Evolutionary conservation across 1,139 yeast species (phyloP), one percentile per base, ranked within the genome.

Genomic region (Saccharomyces hybrid): DNA sequence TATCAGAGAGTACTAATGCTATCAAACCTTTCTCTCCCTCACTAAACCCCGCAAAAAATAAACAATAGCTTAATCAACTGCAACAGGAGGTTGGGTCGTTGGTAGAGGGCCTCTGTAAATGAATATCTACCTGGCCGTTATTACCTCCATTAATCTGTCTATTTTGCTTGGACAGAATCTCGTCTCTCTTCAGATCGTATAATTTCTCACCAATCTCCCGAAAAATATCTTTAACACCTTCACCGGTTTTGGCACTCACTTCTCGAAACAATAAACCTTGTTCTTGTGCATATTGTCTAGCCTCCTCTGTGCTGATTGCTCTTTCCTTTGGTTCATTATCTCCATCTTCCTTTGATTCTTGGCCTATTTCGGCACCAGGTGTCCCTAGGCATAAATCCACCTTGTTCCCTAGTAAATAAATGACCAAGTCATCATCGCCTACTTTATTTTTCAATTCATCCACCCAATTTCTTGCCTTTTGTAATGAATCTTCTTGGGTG

Each of bases 401-500:
- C 69, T 90, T 90, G 68, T 86, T 86, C 8, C 91, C 97, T 9
- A 89, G 95, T 46, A 90, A 74, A 14, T 93, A 90, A 66, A 91
- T 88, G 48, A 91, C 86, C 53, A 93, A 86, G 54, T 88, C 87
- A 50, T 77, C 81, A 25, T 70, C 71, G 11, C 82, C 81, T 3
- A 96, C 96, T 69, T 91, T 97, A 65, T 88, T 87, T 73, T 89
- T 91, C 61, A 95, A 78, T 73, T 95, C 99, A 67, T 87, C 87
- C 54, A 93, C 89, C 99, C 99, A 95, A 52, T 89, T 86, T 69
- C 90, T 91, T 1, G 99, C 99, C 66, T 93, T 85, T 51, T 79
- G 82, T 62, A 93, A 79, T 4, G 97, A 90, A 2, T 89, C 77
- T 55, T 72, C 73, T 49, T 80, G 78, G 0, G 86, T 81, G 60